Base-by-base conservation (phyloP, 208 protist genomes). In the Wallacemonas sp. region DNA sequence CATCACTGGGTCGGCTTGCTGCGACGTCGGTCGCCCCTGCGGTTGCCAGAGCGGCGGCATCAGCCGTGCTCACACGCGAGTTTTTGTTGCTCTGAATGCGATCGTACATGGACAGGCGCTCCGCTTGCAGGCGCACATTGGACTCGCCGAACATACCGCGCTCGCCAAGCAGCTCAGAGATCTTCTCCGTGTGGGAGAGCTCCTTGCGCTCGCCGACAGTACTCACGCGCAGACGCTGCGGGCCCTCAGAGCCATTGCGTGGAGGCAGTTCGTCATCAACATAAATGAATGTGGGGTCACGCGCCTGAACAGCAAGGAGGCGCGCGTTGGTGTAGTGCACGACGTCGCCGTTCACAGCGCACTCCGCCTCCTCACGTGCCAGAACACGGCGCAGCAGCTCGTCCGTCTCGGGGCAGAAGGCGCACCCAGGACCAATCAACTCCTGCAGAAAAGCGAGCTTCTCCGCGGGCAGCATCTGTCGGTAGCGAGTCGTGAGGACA, bases 371-470 rank as follows among this genome's bases (percentile, higher is more conserved):
- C 14, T 60, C 63, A 49, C 66, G 67, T 11, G 55, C 63, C 0
- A 79, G 65, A 1, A 68, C 70, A 19, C 51, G 51, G 12, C 21
- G 30, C 26, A 58, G 51, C 14, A 58, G 51, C 4, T 9, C 51
- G 19, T 58, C 34, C 30, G 51, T 39, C 30, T 58, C 51, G 12
- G 51, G 30, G 51, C 30, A 39, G 30, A 58, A 19, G 1, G 26
- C 17, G 14, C 30, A 12, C n/a, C 51, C 51, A 58, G 30, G 30
- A 21, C 51, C 51, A 19, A 58, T 58, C 11, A 88, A 41, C 65
- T 86, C 77, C 70, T 93, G 71, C 31, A 84, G 42, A 56, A 86
- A 77, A 28, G 80, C 78, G 0, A 36, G 69, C 41, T 80, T 70
- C 72, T 93, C 86, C 1, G 87, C 42, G 1, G 75, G 78, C 1